Evolutionary conservation across 2,329 filamentous ascomycete genomes (phyloP).

Genomic region (Curvularia sp.): DNA sequence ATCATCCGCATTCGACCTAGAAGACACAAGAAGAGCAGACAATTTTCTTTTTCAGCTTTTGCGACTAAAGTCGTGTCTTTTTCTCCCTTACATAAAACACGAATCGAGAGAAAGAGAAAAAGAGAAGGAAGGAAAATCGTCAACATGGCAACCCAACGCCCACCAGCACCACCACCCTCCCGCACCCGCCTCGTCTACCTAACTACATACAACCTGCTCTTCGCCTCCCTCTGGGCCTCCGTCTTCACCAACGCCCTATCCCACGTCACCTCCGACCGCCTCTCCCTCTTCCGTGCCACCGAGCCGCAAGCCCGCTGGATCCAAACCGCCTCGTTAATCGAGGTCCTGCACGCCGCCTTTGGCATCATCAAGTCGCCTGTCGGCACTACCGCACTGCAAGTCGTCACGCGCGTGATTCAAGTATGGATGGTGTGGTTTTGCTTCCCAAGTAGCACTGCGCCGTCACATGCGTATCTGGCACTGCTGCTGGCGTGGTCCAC

Average conservation of each 20-base stretch:
- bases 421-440: constrained; percentile 39
- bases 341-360: constrained; percentile 29
- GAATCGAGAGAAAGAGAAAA: too few relatives aligned
- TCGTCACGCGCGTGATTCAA: constrained; percentile 36
- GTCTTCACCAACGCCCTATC: constrained; percentile 16
- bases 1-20: constrained; percentile 10
- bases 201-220: constrained; percentile 32
- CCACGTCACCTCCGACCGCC: not conserved
- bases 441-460: constrained; percentile 28
- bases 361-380: constrained; percentile 37
- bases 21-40: constrained; percentile 1
- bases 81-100: not conserved
- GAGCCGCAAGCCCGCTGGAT: constrained; percentile 27
- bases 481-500: constrained; percentile 33
- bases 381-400: constrained; percentile 32
- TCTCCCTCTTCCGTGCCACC: constrained; percentile 22
- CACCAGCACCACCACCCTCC: not conserved
- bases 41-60: not conserved
- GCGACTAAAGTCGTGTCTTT: not conserved
- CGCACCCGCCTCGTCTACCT: constrained; percentile 25
- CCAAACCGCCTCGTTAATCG: constrained; percentile 31
- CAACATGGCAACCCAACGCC: not conserved
- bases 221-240: constrained; percentile 28
- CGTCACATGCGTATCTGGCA: constrained; percentile 26
- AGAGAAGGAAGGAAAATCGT: not conserved